phyloP scores from a whole-genome alignment of 306 rosid genomes.

The Cicer judaicum region DNA sequence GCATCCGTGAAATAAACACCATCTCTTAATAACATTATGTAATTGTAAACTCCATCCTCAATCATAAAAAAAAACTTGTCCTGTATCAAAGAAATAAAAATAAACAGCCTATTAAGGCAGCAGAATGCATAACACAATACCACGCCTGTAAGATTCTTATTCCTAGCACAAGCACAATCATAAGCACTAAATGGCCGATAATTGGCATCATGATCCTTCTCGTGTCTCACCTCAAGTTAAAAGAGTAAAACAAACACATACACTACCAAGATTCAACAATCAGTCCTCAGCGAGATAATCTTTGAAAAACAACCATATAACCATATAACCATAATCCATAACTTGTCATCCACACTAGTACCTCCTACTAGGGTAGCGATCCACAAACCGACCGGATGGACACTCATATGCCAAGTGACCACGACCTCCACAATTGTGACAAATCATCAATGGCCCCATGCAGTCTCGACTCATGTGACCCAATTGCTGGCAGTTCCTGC shows the following conservation, averaged over 20 bases:
- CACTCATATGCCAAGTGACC: conserved; percentile 97
- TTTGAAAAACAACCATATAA: conserved; percentile 29
- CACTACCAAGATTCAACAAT: conserved; percentile 35
- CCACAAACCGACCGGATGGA: conserved; percentile 94
- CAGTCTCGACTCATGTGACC: conserved; percentile 99
- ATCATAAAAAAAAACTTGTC: background rate
- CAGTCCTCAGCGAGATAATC: conserved; percentile 13
- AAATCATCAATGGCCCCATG: conserved; percentile 93
- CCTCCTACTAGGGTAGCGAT: conserved; percentile 89
- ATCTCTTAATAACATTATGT: too few species aligned
- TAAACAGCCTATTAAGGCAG: conserved; percentile 11
- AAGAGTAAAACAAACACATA: conserved; percentile 44
- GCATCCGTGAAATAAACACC: too few species aligned
- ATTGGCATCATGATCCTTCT: conserved; percentile 39
- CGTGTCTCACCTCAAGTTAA: conserved; percentile 31
- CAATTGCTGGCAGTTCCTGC: conserved; percentile 91
- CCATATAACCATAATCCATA: conserved; percentile 5
- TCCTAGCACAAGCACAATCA: conserved; percentile 43
- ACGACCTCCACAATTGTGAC: conserved; percentile 98
- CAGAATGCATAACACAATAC: conserved; percentile 13
- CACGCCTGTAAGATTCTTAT: conserved; percentile 36
- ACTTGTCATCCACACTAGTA: conserved; percentile 59
- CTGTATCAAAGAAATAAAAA: background rate
- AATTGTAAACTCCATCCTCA: background rate
- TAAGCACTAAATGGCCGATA: conserved; percentile 24